Evolutionary conservation across 169 alveolate species (phyloP), one percentile per base, ranked within the genome.

Genomic region (Eimeria praecox): DNA sequence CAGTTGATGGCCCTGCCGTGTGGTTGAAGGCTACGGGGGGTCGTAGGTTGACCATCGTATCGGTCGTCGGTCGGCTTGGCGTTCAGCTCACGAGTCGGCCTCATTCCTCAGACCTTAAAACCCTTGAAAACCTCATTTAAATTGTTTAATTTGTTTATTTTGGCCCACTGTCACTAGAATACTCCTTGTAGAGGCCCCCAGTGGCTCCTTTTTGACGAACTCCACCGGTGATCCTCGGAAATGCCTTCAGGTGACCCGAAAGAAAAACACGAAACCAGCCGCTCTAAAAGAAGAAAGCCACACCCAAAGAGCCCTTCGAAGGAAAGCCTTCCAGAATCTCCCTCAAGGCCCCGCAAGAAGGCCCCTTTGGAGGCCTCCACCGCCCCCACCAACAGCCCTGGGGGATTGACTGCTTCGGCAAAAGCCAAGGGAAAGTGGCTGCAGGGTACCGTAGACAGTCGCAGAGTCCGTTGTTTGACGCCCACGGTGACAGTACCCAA

Each of bases 401-500:
- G 56, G 12, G 56, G 30, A 59, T 59, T n/a, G 30, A 71, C 33
- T 10, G 18, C 87, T 77, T 46, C 18, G 30, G 38, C 22, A 24
- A 35, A n/a, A 77, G n/a, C 62, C 59, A 44, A 30, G 35, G n/a
- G 33, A 5, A 24, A 22, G 20, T 77, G 87, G 87, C 54, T 77
- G 54, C 59, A 42, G 18, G 90, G 89, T 35, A 0, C 35, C 64
- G 95, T 73, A 49, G 95, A 56, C 71, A 49, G 59, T 44, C 73
- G 90, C 2, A 46, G 95, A 44, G 77, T 54, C 27, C 95, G 95
- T 20, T 42, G 80, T 62, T 46, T 73, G 54, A 90, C 95, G 27
- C 40, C 62, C n/a, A 40, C 46, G 3, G 27, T 90, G 46, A 27
- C 33, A 18, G 20, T 33, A 9, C 95, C 90, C 18, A 90, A 90